A percentile compares a stretch with the other conserved stretches of the same genome.
These are phyloP conservation scores for Hysterangium stoloniferum DNA, from an alignment of 768 basidiomycete genomes.

Conservation along the genomic window DNA sequence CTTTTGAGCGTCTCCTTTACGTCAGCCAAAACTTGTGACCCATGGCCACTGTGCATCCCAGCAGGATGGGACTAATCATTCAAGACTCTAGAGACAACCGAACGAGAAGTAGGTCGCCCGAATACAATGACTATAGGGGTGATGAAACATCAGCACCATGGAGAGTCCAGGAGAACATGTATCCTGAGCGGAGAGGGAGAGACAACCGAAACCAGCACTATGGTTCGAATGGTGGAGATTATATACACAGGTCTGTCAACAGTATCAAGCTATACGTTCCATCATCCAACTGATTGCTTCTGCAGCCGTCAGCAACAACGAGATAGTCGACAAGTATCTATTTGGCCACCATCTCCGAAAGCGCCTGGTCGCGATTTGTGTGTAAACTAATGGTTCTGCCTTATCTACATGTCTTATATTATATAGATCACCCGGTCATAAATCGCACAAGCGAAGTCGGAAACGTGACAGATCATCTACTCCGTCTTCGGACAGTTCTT, in stretches of 20 bases:
- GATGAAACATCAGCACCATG: conserved; percentile 24
- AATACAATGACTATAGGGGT: conserved; percentile 9
- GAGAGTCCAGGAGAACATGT: conserved; percentile 51
- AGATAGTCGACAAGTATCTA: conserved; percentile 42
- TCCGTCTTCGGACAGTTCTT: conserved; percentile 38
- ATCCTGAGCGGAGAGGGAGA: conserved; percentile 31
- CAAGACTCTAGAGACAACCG: conserved; percentile 20
- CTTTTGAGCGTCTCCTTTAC: too few relatives aligned
- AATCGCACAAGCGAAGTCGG: conserved; percentile 43
- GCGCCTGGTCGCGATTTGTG: conserved; percentile 51
- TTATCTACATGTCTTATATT: neutral
- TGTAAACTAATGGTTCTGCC: conserved; percentile 19
- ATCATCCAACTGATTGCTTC: neutral
- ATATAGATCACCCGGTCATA: conserved; percentile 49
- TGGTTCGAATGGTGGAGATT: conserved; percentile 34
- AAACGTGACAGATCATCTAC: conserved; percentile 33
- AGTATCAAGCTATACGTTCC: neutral
- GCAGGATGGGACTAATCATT: conserved; percentile 60
- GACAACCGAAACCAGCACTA: conserved; percentile 30
- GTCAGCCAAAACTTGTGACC: neutral
- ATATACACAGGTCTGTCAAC: conserved; percentile 55
- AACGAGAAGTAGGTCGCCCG: neutral
- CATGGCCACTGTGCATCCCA: conserved; percentile 74
- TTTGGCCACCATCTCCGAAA: conserved; percentile 85
- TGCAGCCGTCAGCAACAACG: conserved; percentile 65